Base-by-base conservation (phyloP, 2,329 filamentous ascomycete genomes). In the Neofusicoccum laricinum region DNA sequence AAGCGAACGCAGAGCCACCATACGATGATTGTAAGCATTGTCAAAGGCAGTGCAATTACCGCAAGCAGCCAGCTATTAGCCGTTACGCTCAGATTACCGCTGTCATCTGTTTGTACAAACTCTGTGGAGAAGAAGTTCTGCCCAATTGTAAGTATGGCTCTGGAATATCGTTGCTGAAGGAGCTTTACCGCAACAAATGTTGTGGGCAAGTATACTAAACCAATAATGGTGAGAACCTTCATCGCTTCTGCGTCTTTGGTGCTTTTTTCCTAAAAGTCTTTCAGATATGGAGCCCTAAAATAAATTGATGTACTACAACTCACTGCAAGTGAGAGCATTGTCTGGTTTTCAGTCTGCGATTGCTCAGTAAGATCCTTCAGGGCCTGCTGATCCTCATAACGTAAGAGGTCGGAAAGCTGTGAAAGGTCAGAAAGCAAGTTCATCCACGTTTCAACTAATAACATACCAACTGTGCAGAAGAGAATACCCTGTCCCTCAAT, bases 331-430 rank as follows among this genome's bases (percentile, higher is more conserved):
- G 34, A 30, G 3, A 19, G 32, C 58, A 62, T 50, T 4, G 46
- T 62, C 4, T 15, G 14, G 6, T 17, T 50, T n/a, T 62, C 58
- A 8, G 6, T 11, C 19, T 50, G 45, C 4, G 58, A 50, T 10
- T 62, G 43, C 4, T 36, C 21, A 11, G 46, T 61, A 2, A 67
- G 43, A 14, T 51, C 46, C 41, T 61, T 64, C 45, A 67, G 38
- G 1, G 59, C 61, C 36, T 32, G 40, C 15, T 61, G 59, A 10
- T 67, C 64, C 21, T 67, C 66, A 32, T 67, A 67, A 11, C 21
- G 48, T 15, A 67, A 46, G 1, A 67, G 46, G 36, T 66, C 64
- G 10, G 66, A 67, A 10, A 67, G 48, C 66, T 67, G 14, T 15
- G 14, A 2, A 4, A 45, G 12, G 19, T 21, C 32, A 53, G n/a